These are phyloP conservation scores for Daldinia concentrica DNA, from an alignment of 495 filamentous ascomycete species.

Conservation along the genomic window DNA sequence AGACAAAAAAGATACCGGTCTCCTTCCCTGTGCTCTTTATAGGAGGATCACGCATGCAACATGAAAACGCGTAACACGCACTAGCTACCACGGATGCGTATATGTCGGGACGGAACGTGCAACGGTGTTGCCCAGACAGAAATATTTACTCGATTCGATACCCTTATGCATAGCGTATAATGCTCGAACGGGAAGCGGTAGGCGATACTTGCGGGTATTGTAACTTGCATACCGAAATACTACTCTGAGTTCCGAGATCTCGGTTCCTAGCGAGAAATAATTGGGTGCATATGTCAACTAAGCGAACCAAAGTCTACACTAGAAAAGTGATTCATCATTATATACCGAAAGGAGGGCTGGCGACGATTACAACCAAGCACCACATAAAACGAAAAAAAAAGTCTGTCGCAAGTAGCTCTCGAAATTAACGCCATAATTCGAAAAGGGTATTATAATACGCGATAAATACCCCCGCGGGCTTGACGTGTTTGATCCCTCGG, in stretches of 20 bases:
- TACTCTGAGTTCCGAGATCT: slow-evolving; percentile 29
- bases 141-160: slow-evolving; percentile 29
- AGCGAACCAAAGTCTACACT: background rate
- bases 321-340: slow-evolving; percentile 8
- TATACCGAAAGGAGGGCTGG: background rate
- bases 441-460: background rate
- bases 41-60: slow-evolving; percentile 26
- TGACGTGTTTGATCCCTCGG: slow-evolving; percentile 7
- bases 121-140: slow-evolving; percentile 17
- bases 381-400: background rate
- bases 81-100: slow-evolving; percentile 27
- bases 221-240: slow-evolving; percentile 36
- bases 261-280: slow-evolving; percentile 20
- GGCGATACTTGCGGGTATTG: slow-evolving; percentile 28
- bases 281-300: background rate
- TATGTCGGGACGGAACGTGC: slow-evolving; percentile 32
- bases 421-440: background rate
- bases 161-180: slow-evolving; percentile 22
- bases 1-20: background rate
- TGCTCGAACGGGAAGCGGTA: slow-evolving; percentile 39
- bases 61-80: slow-evolving; percentile 19
- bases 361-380: background rate
- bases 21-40: background rate
- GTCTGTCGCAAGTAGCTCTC: background rate
- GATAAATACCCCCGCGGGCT: background rate